A percentile compares a stretch with the other conserved stretches of the same genome.
Evolutionary conservation across 2,329 filamentous ascomycete species (phyloP).

Genomic region (Pseudocercospora crystallina): DNA sequence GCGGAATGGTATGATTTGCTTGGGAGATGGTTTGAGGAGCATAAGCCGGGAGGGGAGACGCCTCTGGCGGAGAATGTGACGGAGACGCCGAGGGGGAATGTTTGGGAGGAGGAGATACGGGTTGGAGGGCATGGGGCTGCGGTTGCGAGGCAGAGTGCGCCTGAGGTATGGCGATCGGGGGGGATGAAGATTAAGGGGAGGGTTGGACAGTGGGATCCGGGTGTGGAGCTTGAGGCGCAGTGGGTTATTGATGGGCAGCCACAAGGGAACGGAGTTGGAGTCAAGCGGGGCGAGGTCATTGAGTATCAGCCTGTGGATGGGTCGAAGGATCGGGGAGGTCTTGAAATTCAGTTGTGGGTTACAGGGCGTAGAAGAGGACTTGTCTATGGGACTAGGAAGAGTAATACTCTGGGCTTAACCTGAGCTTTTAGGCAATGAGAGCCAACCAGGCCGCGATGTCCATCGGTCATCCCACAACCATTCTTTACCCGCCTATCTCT

Average conservation of each 20-base stretch:
- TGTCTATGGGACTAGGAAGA: no score
- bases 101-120: conserved; percentile 37
- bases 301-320: no score
- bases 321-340: no score
- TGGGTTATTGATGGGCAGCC: conserved; percentile 35
- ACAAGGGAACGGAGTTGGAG: no score
- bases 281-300: no score
- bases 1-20: conserved; percentile 40
- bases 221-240: conserved; percentile 35
- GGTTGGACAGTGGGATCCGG: conserved; percentile 41
- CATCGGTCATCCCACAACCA: no score
- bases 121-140: conserved; percentile 37
- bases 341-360: no score
- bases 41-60: conserved; percentile 33
- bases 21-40: conserved; percentile 33
- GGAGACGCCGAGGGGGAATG: conserved; percentile 32
- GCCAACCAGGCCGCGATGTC: no score
- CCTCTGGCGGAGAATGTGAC: conserved; percentile 30
- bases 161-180: conserved; percentile 14
- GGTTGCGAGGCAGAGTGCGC: conserved; percentile 34
- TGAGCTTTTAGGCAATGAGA: no score
- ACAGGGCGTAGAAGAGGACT: no score
- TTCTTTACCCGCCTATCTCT: no score
- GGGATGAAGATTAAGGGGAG: conserved; percentile 11
- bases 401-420: no score